Conservation (phyloP, 1,139 yeast genomes). For the Diutina rugosa region DNA sequence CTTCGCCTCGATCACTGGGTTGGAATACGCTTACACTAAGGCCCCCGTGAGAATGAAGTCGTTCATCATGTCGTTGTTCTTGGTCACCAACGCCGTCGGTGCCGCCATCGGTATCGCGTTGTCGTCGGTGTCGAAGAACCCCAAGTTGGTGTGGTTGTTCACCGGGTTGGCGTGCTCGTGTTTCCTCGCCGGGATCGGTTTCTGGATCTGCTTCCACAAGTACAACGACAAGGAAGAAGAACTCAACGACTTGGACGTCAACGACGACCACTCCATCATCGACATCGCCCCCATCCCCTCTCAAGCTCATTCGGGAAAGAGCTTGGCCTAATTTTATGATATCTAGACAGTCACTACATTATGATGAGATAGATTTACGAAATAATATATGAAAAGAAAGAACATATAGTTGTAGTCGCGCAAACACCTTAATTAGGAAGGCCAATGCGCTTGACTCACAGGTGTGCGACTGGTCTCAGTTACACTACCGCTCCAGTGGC, state of each 20-base stretch:
- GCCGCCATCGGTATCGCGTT: slow-evolving; percentile 64
- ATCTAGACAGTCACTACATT: neutral
- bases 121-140: slow-evolving; percentile 29
- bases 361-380: neutral
- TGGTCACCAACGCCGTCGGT: slow-evolving; percentile 53
- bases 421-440: too few relatives aligned
- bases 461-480: too few relatives aligned
- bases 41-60: slow-evolving; percentile 55
- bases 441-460: too few relatives aligned
- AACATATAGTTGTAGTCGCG: neutral
- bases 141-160: slow-evolving; percentile 58
- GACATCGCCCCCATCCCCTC: slow-evolving; percentile 1
- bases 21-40: slow-evolving; percentile 59
- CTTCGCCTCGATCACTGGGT: slow-evolving; percentile 53
- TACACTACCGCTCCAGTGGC: neutral
- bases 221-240: slow-evolving; percentile 50
- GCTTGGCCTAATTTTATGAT: neutral
- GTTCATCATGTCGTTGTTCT: slow-evolving; percentile 49
- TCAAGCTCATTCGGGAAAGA: slow-evolving; percentile 1
- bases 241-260: slow-evolving; percentile 40
- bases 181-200: slow-evolving; percentile 43
- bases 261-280: slow-evolving; percentile 5
- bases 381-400: neutral
- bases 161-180: slow-evolving; percentile 49
- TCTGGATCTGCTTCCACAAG: slow-evolving; percentile 49